phyloP scores from a whole-genome alignment of 2,329 filamentous ascomycete species.

The Arthrobotrys entomopaga region DNA sequence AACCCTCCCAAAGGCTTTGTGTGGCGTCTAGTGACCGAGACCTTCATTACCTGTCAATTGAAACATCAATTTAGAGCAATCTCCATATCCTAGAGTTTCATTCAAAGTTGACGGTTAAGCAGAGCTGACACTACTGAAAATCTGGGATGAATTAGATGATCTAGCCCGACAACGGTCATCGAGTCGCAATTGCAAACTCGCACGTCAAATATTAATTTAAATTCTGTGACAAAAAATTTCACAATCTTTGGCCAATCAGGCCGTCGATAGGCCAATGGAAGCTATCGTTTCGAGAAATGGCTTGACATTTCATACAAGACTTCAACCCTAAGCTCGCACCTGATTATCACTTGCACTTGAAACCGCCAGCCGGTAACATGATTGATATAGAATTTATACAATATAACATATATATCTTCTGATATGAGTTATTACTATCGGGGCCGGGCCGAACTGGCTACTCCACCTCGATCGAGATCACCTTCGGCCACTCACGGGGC shows the following conservation, averaged over 20 bases:
- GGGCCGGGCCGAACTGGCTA: neutral
- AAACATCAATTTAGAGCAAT: slow-evolving; percentile 24
- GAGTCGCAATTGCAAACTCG: slow-evolving; percentile 17
- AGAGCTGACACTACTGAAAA: neutral
- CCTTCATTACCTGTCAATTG: slow-evolving; percentile 30
- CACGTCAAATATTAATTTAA: neutral
- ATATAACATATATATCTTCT: no score
- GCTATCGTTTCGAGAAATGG: slow-evolving; percentile 1
- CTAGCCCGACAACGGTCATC: slow-evolving; percentile 23
- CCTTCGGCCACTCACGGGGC: slow-evolving; percentile 22
- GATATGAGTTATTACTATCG: no score
- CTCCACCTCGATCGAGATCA: slow-evolving; percentile 9
- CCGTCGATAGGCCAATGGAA: neutral
- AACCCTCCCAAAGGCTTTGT: no score
- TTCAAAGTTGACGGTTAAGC: no score
- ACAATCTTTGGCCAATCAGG: no score
- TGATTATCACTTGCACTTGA: no score
- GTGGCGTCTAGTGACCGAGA: no score
- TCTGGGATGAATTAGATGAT: neutral
- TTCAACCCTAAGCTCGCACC: no score
- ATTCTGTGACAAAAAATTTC: no score
- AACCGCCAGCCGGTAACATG: no score
- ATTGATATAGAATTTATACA: no score
- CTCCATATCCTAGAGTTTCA: slow-evolving; percentile 20
- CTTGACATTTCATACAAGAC: neutral